A percentile compares a stretch with the other conserved stretches of the same genome.
These are phyloP conservation scores for Fusarium verrucosum DNA, from an alignment of 2,329 filamentous ascomycete species.

Conservation along the genomic window DNA sequence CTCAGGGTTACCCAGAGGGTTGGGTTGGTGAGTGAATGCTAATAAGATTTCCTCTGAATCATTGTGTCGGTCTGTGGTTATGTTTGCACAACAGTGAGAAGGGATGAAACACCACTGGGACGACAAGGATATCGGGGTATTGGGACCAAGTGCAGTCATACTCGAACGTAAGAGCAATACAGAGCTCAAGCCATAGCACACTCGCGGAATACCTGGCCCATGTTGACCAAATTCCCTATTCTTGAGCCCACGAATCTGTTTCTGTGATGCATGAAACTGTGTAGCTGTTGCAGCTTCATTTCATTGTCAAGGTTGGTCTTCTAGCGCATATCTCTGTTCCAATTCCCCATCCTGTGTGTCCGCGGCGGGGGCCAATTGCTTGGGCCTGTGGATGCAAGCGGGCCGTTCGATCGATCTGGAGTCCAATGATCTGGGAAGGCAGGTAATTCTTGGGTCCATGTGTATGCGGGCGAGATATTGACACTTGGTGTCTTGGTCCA, in stretches of 20 bases:
- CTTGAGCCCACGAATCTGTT: not conserved
- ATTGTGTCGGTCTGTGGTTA: not conserved
- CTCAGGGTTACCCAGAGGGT: not conserved
- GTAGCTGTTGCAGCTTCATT: conserved; percentile 5
- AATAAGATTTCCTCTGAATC: not conserved
- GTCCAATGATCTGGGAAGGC: conserved; percentile 24
- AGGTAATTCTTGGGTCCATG: conserved; percentile 6
- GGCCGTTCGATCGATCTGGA: conserved; percentile 32
- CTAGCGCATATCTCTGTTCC: conserved; percentile 14
- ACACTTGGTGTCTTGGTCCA: not conserved
- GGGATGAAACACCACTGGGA: conserved; percentile 15
- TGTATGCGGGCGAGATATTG: not conserved
- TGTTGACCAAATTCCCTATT: not conserved
- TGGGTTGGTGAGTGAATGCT: not conserved
- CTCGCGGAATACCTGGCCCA: not conserved
- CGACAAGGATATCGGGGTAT: not conserved
- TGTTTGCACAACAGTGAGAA: not conserved
- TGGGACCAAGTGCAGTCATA: not conserved
- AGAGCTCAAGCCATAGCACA: conserved; percentile 11
- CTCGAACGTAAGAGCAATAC: not conserved
- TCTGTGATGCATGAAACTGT: not conserved
- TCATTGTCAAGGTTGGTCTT: conserved; percentile 3
- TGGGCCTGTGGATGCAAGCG: conserved; percentile 25
- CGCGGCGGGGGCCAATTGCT: conserved; percentile 13
- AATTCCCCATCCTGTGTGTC: conserved; percentile 18